Percentiles rank a stretch among this genome's conserved stretches.
Conservation (phyloP, 179 eudicot genomes). For the Carnegiea gigantea region DNA sequence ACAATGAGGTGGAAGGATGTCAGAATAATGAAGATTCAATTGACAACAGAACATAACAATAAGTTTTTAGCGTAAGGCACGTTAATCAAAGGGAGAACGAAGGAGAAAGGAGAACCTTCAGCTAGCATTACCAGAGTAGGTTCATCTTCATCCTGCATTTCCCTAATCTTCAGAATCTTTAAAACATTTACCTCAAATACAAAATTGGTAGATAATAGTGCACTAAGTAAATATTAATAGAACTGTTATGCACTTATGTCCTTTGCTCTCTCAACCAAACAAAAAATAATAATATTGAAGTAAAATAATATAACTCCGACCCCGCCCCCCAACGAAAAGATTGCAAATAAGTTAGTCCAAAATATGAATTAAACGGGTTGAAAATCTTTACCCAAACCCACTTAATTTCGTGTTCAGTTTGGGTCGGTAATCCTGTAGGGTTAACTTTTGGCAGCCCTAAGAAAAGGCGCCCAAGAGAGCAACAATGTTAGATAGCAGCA, state of each 20-base stretch:
- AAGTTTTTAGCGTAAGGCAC: not conserved
- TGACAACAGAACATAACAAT: not conserved
- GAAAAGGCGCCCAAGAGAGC: not conserved
- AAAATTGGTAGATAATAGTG: not conserved
- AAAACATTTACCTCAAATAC: not conserved
- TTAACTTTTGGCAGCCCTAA: too few relatives aligned
- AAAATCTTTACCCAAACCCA: too few relatives aligned
- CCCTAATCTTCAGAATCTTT: not conserved
- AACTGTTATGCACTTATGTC: not conserved
- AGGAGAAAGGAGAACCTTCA: slow-evolving; percentile 3
- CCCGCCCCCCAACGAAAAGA: too few relatives aligned
- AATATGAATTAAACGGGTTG: not conserved
- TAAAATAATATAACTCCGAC: not conserved
- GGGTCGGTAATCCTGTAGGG: too few relatives aligned
- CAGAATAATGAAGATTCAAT: not conserved
- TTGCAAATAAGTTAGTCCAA: not conserved
- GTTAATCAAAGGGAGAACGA: not conserved
- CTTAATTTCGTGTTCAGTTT: too few relatives aligned
- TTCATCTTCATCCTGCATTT: slow-evolving; percentile 4
- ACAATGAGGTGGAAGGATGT: not conserved
- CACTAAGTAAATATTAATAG: not conserved
- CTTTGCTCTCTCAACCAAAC: not conserved
- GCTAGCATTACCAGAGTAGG: not conserved
- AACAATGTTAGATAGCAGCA: not conserved
- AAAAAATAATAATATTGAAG: not conserved